Conservation (phyloP, 345 rosid genomes). For the Erucastrum elatum region DNA sequence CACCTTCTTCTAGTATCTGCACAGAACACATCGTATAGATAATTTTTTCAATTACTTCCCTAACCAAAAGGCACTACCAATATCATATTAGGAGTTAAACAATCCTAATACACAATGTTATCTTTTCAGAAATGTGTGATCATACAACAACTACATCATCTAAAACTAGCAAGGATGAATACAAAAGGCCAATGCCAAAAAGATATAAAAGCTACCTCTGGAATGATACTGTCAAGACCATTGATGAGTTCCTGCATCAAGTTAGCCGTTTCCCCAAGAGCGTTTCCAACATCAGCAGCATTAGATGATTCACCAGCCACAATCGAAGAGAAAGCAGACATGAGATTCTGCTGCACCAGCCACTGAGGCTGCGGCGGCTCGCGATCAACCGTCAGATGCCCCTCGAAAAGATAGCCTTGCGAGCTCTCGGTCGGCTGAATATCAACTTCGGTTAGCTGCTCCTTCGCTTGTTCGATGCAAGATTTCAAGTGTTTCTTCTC, state of each 20-base stretch:
- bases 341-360: slow-evolving; percentile 71
- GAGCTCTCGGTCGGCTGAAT: slow-evolving; percentile 39
- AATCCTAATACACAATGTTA: too few species aligned
- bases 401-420: slow-evolving; percentile 85
- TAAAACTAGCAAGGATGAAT: too few species aligned
- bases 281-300: slow-evolving; percentile 25
- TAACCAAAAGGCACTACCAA: not conserved
- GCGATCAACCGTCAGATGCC: slow-evolving; percentile 92
- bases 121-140: too few species aligned
- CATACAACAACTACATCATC: too few species aligned
- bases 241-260: slow-evolving; percentile 61
- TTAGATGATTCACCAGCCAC: slow-evolving; percentile 59
- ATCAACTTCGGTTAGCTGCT: slow-evolving; percentile 53
- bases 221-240: slow-evolving; percentile 58
- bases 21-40: too few species aligned
- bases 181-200: not conserved
- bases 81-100: too few species aligned
- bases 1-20: slow-evolving; percentile 44
- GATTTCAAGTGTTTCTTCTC: slow-evolving; percentile 65
- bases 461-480: slow-evolving; percentile 71
- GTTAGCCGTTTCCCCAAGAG: slow-evolving; percentile 46
- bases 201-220: slow-evolving; percentile 53
- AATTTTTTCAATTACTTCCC: too few species aligned
- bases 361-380: slow-evolving; percentile 93
- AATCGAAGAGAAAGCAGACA: slow-evolving; percentile 58